Evolutionary conservation across 169 alveolate species (phyloP).

Genomic region (Plasmodium adleri): DNA sequence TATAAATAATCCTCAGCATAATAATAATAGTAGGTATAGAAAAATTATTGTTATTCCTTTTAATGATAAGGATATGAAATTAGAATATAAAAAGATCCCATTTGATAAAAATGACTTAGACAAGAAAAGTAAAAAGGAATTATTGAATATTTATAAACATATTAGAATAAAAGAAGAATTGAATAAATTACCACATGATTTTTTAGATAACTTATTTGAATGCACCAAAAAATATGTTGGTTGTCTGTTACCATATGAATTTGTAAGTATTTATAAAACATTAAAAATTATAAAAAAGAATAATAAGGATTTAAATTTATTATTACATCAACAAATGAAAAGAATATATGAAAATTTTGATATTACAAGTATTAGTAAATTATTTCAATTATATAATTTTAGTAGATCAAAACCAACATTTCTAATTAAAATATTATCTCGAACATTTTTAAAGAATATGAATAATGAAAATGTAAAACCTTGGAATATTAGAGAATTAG

Average conservation of each 20-base stretch:
- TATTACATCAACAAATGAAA: constrained; percentile 69
- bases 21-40: constrained; percentile 23
- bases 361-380: constrained; percentile 47
- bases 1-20: not conserved
- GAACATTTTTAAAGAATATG: constrained; percentile 19
- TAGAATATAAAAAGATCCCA: constrained; percentile 57
- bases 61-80: constrained; percentile 2
- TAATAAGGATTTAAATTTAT: constrained; percentile 28
- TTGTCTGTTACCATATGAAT: constrained; percentile 56
- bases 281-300: constrained; percentile 32
- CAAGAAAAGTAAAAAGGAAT: constrained; percentile 42
- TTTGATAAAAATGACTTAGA: constrained; percentile 35
- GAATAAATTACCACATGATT: constrained; percentile 55
- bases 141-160: constrained; percentile 38
- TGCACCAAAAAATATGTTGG: constrained; percentile 70
- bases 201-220: constrained; percentile 54
- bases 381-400: constrained; percentile 49
- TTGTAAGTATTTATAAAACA: constrained; percentile 50
- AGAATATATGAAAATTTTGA: constrained; percentile 66
- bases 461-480: constrained; percentile 2
- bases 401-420: constrained; percentile 19
- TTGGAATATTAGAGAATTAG: constrained; percentile 59
- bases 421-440: constrained; percentile 43
- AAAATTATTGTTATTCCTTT: constrained; percentile 64
- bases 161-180: constrained; percentile 40